Conservation (phyloP, 2,329 filamentous ascomycete genomes). For the Botrytis medusae region DNA sequence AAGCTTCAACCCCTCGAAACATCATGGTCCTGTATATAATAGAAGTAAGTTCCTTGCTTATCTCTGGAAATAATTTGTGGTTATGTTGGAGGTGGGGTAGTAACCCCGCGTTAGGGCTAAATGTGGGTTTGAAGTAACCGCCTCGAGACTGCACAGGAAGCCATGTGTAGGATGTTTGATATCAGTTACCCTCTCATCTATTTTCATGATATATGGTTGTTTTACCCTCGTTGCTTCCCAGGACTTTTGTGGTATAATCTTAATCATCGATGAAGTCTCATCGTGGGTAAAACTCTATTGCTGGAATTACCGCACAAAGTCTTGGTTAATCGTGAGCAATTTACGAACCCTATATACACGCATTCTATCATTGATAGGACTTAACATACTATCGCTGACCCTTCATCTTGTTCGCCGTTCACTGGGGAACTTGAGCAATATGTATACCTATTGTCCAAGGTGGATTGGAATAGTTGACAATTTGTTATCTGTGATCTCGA, state of each 20-base stretch:
- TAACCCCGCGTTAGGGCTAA: slow-evolving; percentile 14
- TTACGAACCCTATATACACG: not conserved
- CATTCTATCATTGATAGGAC: not conserved
- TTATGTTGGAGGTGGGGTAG: slow-evolving; percentile 11
- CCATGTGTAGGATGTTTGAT: not conserved
- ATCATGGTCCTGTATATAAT: not conserved
- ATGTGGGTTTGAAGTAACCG: not conserved
- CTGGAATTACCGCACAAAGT: not conserved
- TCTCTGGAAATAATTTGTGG: not conserved
- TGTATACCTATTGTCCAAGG: not conserved
- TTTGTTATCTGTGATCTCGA: not conserved
- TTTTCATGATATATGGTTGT: not conserved
- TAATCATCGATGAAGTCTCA: not conserved
- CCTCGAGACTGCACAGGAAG: not conserved
- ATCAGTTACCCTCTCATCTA: not conserved
- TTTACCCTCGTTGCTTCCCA: not conserved
- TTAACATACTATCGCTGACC: not conserved
- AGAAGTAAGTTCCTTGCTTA: not conserved
- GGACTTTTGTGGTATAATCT: not conserved
- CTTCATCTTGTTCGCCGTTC: not conserved
- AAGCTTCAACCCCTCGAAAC: not conserved
- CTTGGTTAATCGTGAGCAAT: not conserved
- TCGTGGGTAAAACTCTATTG: not conserved
- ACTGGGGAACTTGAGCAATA: not conserved
- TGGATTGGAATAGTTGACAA: not conserved